A percentile compares a stretch with the other conserved stretches of the same genome.
Conservation (phyloP, 208 protist species). For the Phytomonas sp. region DNA sequence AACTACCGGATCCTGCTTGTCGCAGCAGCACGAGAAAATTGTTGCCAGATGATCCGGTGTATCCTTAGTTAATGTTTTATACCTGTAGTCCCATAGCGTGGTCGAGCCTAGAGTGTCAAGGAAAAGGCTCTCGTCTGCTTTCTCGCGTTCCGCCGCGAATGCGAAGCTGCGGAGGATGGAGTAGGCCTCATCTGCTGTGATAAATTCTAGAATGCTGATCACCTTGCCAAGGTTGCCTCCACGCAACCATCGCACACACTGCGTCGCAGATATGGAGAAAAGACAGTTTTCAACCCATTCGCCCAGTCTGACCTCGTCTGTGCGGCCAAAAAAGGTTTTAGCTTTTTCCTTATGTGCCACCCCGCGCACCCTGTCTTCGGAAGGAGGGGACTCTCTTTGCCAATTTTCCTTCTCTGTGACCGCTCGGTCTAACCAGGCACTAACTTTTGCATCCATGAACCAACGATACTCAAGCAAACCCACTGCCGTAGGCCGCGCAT, state of each 20-base stretch:
- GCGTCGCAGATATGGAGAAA: constrained; percentile 19
- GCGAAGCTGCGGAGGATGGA: constrained; percentile 49
- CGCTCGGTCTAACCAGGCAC: neutral
- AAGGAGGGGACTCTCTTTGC: no score
- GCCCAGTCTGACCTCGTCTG: constrained; percentile 17
- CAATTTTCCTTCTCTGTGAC: constrained; percentile 1
- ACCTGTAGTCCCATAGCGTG: constrained; percentile 39
- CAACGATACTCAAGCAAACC: constrained; percentile 38
- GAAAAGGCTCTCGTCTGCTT: constrained; percentile 30
- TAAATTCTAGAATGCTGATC: constrained; percentile 40
- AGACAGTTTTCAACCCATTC: constrained; percentile 54
- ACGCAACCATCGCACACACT: constrained; percentile 54
- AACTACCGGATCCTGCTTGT: constrained; percentile 32
- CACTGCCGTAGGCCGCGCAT: constrained; percentile 33
- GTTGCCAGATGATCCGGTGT: constrained; percentile 34
- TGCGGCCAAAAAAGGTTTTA: neutral
- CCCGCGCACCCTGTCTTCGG: neutral
- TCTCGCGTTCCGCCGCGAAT: constrained; percentile 29
- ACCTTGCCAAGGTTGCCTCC: constrained; percentile 39
- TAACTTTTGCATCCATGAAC: constrained; percentile 28
- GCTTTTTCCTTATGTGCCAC: neutral
- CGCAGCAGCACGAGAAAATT: constrained; percentile 56
- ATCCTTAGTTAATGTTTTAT: constrained; percentile 32
- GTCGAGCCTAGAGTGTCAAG: constrained; percentile 40
- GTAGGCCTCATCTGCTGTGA: constrained; percentile 58